These are phyloP conservation scores for Piedraia hortae DNA, from an alignment of 2,329 filamentous ascomycete species.

Conservation along the genomic window DNA sequence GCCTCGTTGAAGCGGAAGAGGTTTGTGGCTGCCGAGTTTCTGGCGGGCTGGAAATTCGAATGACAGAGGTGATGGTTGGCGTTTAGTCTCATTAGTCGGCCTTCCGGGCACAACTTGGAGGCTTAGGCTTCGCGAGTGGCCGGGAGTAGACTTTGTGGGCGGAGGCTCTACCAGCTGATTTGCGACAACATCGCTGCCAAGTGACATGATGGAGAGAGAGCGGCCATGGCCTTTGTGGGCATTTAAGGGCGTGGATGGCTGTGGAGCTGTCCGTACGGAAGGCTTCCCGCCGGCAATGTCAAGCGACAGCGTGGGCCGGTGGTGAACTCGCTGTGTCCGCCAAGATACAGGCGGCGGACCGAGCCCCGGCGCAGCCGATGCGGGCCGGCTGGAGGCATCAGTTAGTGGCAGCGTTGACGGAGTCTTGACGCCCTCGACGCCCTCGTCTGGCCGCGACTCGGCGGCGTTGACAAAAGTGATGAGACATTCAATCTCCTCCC, in stretches of 20 bases:
- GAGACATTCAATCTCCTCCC: constrained; percentile 81
- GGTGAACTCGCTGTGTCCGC: background rate
- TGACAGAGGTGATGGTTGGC: too few species aligned
- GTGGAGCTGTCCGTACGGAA: constrained; percentile 5
- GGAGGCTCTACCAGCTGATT: constrained; percentile 3
- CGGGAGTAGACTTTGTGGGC: constrained; percentile 24
- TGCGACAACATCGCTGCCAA: constrained; percentile 19
- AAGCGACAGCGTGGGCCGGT: constrained; percentile 36
- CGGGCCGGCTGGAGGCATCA: constrained; percentile 13
- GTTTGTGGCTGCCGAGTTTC: too few species aligned
- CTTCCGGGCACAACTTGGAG: constrained; percentile 38
- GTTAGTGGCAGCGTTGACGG: constrained; percentile 5
- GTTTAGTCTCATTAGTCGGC: too few species aligned
- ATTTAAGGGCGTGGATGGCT: constrained; percentile 7
- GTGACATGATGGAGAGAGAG: constrained; percentile 22
- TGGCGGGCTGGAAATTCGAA: too few species aligned
- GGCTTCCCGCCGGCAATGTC: constrained; percentile 14
- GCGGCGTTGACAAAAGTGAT: constrained; percentile 85
- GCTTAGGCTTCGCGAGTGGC: constrained; percentile 56
- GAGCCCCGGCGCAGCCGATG: too few species aligned
- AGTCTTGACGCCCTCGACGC: constrained; percentile 6
- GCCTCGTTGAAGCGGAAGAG: too few species aligned
- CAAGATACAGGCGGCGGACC: too few species aligned
- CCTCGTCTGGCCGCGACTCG: constrained; percentile 16
- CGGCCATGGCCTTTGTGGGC: constrained; percentile 19